phyloP scores from a whole-genome alignment of 176 grass and related monocot genomes.

The Aegilops sharonensis region DNA sequence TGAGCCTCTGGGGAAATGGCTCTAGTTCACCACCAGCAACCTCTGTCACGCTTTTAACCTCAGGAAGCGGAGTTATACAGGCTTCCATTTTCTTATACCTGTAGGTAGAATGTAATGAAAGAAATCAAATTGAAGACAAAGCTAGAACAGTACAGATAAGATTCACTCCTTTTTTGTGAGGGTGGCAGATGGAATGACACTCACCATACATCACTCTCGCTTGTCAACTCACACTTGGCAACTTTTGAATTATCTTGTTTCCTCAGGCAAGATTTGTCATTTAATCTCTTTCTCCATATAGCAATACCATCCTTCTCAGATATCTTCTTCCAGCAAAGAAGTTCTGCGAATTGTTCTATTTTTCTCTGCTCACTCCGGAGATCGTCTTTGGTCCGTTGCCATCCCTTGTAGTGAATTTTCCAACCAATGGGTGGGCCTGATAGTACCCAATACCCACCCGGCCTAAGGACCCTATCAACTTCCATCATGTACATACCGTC shows the following conservation, averaged over 20 bases:
- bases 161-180: not conserved
- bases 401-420: constrained; percentile 65
- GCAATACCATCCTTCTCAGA: constrained; percentile 63
- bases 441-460: constrained; percentile 89
- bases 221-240: constrained; percentile 61
- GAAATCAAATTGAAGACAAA: constrained; percentile 11
- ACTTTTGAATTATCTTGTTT: constrained; percentile 36
- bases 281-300: constrained; percentile 78
- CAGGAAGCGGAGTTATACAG: constrained; percentile 63
- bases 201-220: constrained; percentile 62
- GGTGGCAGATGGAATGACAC: constrained; percentile 15
- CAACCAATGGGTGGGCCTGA: constrained; percentile 87
- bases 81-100: constrained; percentile 93
- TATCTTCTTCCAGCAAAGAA: constrained; percentile 91
- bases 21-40: constrained; percentile 59
- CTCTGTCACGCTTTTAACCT: constrained; percentile 42
- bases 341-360: constrained; percentile 73
- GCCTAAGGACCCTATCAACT: constrained; percentile 80
- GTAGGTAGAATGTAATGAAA: constrained; percentile 22
- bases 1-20: constrained; percentile 71
- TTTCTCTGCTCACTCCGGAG: constrained; percentile 62
- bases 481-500: constrained; percentile 98
- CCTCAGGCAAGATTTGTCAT: constrained; percentile 54
- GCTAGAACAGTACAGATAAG: not conserved
- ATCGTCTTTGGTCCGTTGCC: constrained; percentile 66